phyloP scores from a whole-genome alignment of 2,329 filamentous ascomycete species.

The Akanthomyces uredinophilus region DNA sequence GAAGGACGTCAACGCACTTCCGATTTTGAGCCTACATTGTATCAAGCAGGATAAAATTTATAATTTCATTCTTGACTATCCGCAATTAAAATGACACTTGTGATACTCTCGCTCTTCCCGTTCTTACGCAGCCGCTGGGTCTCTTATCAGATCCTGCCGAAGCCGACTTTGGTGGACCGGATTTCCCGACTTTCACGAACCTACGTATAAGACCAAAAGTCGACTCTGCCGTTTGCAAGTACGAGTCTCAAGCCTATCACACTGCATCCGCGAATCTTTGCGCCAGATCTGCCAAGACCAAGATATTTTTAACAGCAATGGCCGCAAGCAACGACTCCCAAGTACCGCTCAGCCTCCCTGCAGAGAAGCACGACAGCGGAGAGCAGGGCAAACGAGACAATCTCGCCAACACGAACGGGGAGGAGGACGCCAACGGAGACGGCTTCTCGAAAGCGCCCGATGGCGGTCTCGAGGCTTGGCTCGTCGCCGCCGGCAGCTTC shows the following conservation, averaged over 20 bases:
- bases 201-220: background rate
- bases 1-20: too few relatives aligned
- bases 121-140: too few relatives aligned
- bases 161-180: background rate
- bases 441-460: slow-evolving; percentile 22
- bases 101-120: too few relatives aligned
- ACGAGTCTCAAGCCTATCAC: background rate
- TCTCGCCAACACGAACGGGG: background rate
- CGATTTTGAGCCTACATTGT: too few relatives aligned
- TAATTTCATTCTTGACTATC: too few relatives aligned
- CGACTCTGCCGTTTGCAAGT: too few relatives aligned
- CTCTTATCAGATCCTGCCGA: too few relatives aligned
- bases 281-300: background rate
- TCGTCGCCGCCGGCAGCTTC: slow-evolving; percentile 32
- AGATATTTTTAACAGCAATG: background rate
- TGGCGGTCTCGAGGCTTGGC: slow-evolving; percentile 35
- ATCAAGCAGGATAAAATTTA: too few relatives aligned
- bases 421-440: background rate
- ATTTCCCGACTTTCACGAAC: background rate
- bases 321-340: background rate
- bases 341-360: background rate
- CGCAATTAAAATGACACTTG: too few relatives aligned
- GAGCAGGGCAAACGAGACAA: background rate
- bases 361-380: background rate
- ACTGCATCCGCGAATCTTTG: background rate